phyloP scores from a whole-genome alignment of 192 early-diverging fungal species.

The Dispira simplex region DNA sequence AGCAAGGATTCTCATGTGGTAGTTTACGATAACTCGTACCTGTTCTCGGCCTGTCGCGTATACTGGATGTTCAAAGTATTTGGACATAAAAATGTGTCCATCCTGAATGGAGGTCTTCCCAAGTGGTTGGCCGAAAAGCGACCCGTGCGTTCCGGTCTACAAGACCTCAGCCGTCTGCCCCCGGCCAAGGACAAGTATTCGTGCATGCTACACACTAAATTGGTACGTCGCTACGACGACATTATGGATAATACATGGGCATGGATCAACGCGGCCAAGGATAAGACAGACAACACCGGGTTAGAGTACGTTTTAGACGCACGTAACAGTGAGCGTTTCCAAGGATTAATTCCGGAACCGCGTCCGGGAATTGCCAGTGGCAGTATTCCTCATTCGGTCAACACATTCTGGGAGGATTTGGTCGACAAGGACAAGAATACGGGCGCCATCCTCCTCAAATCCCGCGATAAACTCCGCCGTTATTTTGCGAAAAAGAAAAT shows the following conservation, averaged over 20 bases:
- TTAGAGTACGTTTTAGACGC: constrained; percentile 52
- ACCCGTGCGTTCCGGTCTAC: constrained; percentile 15
- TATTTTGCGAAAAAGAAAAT: constrained; percentile 42
- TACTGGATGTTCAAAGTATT: constrained; percentile 91
- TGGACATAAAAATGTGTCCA: constrained; percentile 74
- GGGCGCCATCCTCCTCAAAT: constrained; percentile 20
- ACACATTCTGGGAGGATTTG: constrained; percentile 49
- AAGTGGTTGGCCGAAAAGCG: constrained; percentile 49
- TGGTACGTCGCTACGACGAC: constrained; percentile 41
- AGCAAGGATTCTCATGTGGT: constrained; percentile 69
- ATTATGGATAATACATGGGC: constrained; percentile 36
- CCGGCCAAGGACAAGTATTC: constrained; percentile 16
- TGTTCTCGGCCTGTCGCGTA: constrained; percentile 68
- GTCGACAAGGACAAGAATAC: constrained; percentile 24
- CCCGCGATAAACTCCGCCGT: constrained; percentile 33
- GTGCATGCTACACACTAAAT: constrained; percentile 10
- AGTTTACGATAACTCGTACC: constrained; percentile 71
- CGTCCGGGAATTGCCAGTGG: constrained; percentile 60
- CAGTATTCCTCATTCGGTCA: constrained; percentile 68
- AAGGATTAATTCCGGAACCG: constrained; percentile 61
- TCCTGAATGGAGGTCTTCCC: constrained; percentile 79
- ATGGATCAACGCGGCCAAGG: constrained; percentile 16
- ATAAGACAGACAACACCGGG: constrained; percentile 5
- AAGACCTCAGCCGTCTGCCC: background rate
- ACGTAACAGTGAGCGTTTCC: constrained; percentile 32